Percentiles rank a stretch among this genome's conserved stretches.
Conservation (phyloP, 192 early-diverging fungal species). For the Coemansia javaensis region DNA sequence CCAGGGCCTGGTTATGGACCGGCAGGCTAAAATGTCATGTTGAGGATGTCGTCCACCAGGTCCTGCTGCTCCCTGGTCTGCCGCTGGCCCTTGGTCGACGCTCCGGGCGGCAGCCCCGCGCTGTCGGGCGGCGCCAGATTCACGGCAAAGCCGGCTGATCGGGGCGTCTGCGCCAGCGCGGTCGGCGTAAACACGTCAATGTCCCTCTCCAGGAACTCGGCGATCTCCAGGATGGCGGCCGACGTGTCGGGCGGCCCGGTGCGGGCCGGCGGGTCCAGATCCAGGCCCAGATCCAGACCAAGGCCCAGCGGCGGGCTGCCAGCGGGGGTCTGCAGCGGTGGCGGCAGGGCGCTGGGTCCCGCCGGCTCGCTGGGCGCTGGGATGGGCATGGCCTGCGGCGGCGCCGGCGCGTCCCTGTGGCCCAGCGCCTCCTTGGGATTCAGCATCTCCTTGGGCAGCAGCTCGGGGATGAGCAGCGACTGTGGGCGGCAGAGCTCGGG, state of each 20-base stretch:
- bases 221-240: constrained; percentile 29
- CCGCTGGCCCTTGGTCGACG: background rate
- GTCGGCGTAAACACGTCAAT: constrained; percentile 38
- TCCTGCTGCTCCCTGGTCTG: constrained; percentile 10
- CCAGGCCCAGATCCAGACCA: constrained; percentile 36
- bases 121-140: background rate
- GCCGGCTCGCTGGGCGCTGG: background rate
- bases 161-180: constrained; percentile 1
- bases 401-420: too few species aligned
- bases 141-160: constrained; percentile 6
- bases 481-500: constrained; percentile 24
- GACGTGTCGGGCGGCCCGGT: background rate
- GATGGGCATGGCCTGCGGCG: too few species aligned
- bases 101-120: too few species aligned
- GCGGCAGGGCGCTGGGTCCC: background rate
- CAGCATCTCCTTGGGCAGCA: constrained; percentile 36
- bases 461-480: constrained; percentile 38
- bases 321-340: background rate
- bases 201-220: constrained; percentile 32
- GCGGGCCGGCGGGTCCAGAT: constrained; percentile 11
- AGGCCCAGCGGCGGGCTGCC: constrained; percentile 11
- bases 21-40: constrained; percentile 4
- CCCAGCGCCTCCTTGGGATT: too few species aligned
- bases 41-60: constrained; percentile 30
- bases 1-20: background rate